A percentile compares a stretch with the other conserved stretches of the same genome.
phyloP scores from a whole-genome alignment of 331 rosid genomes.

The Malus hybrid region DNA sequence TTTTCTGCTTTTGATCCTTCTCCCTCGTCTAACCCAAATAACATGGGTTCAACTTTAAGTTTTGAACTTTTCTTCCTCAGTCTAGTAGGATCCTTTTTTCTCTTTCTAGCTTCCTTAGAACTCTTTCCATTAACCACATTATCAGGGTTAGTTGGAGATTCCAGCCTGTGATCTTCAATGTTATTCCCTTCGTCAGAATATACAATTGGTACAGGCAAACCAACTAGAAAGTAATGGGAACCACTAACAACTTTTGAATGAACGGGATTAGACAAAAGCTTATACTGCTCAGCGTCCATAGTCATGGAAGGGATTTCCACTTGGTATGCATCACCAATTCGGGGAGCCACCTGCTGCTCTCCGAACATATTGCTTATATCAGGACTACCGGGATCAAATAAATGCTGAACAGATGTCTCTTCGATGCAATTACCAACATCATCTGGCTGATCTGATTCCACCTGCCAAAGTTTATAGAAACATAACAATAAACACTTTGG shows the following conservation, averaged over 20 bases:
- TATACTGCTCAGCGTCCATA: slow-evolving; percentile 29
- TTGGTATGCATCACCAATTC: slow-evolving; percentile 62
- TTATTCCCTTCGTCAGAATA: slow-evolving; percentile 34
- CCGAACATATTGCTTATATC: slow-evolving; percentile 30
- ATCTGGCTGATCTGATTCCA: slow-evolving; percentile 33
- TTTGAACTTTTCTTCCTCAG: slow-evolving; percentile 22
- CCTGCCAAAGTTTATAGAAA: slow-evolving; percentile 31
- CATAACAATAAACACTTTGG: slow-evolving; percentile 3
- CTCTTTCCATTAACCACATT: slow-evolving; percentile 12
- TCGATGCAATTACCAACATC: slow-evolving; percentile 23
- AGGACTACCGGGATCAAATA: slow-evolving; percentile 37
- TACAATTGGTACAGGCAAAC: slow-evolving; percentile 46
- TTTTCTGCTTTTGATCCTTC: slow-evolving; percentile 12
- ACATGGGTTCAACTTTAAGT: slow-evolving; percentile 3
- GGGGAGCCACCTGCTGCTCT: slow-evolving; percentile 39
- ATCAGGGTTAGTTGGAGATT: slow-evolving; percentile 21
- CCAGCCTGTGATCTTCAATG: slow-evolving; percentile 14
- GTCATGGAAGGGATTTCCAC: slow-evolving; percentile 52
- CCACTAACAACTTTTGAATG: slow-evolving; percentile 25
- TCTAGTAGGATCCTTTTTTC: slow-evolving; percentile 12
- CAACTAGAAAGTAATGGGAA: slow-evolving; percentile 34
- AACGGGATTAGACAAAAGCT: slow-evolving; percentile 30
- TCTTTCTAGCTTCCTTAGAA: slow-evolving; percentile 19
- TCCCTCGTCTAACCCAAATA: slow-evolving; percentile 10
- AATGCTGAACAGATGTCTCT: slow-evolving; percentile 20